Evolutionary conservation across 2,329 filamentous ascomycete genomes (phyloP).

Genomic region (Venturia asperata): DNA sequence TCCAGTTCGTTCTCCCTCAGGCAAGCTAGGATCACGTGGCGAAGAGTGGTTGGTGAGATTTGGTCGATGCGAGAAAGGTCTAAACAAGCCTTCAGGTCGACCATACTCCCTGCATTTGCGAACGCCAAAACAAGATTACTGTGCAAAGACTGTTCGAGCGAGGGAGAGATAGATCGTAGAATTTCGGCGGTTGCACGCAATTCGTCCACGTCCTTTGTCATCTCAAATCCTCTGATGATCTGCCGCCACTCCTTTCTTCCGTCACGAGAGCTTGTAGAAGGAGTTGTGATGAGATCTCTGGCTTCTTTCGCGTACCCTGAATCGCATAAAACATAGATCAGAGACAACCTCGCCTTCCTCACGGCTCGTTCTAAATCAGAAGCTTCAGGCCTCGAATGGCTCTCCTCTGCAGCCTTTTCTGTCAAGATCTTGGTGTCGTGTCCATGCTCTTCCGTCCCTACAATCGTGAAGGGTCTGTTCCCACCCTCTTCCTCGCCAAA

Average conservation of each 20-base stretch:
- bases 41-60: slow-evolving; percentile 6
- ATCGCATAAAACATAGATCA: background rate
- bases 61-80: background rate
- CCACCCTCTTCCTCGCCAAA: background rate
- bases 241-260: slow-evolving; percentile 8
- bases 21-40: slow-evolving; percentile 12
- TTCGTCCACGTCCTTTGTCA: background rate
- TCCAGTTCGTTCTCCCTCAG: slow-evolving; percentile 40
- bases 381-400: background rate
- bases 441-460: background rate
- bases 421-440: background rate
- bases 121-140: background rate
- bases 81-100: background rate
- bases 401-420: background rate
- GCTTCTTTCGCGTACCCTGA: slow-evolving; percentile 8
- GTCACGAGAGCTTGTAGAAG: background rate
- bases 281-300: background rate
- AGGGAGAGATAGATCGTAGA: background rate
- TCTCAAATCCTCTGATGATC: slow-evolving; percentile 9
- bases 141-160: background rate
- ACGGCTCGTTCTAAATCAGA: background rate
- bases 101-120: background rate
- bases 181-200: background rate
- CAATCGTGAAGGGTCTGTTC: background rate
- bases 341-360: background rate